Base-by-base conservation (phyloP, 148 eudicot species). In the Cornus suecica region DNA sequence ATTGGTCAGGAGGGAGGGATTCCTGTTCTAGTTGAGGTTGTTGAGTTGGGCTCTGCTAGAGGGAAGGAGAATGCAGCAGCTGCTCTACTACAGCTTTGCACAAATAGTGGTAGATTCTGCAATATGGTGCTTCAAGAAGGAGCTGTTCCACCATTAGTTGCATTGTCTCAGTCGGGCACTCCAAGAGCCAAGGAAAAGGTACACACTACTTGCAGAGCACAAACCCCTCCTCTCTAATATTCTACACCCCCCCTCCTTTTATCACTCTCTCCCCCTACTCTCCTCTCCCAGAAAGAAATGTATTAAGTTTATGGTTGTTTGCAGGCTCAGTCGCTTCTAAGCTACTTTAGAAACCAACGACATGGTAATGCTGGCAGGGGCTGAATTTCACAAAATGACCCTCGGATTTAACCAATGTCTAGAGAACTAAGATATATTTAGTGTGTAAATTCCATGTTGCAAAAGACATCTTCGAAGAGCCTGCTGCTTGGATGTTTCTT, bases 1-100 rank as follows among this genome's bases (percentile, higher is more conserved):
- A 91, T 94, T 75, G 91, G 87, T 52, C 86, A 87, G 74, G 97
- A 88, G 61, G 87, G 86, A 41, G 99, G 97, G 16, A 91, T 94
- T 25, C 84, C 89, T 20, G 87, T 88, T 54, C 84, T 94, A 29
- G 97, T 94, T 65, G 99, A 94, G 81, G 92, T 89, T 70, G 81
- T 94, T 67, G 99, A 94, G 85, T 76, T 94, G 79, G 97, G 99
- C 27, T 92, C 99, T 28, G 83, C 88, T 1, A 92, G 94, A 82
- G 97, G 89, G 10, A 94, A 91, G 84, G 99, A 94, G 87, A 88
- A 87, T 82, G 99, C 99, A 6, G 92, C 94, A 48, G 97, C 97
- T 20, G 96, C 97, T 48, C 91, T 94, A 32, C 76, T 89, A 51
- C 94, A 89, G 78, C 86, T 94, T 41, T 90, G 97, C 78, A 82